A percentile compares a stretch with the other conserved stretches of the same genome.
Evolutionary conservation across 805 yeast genomes (phyloP).

Genomic region (Starmerella scarabaei): DNA sequence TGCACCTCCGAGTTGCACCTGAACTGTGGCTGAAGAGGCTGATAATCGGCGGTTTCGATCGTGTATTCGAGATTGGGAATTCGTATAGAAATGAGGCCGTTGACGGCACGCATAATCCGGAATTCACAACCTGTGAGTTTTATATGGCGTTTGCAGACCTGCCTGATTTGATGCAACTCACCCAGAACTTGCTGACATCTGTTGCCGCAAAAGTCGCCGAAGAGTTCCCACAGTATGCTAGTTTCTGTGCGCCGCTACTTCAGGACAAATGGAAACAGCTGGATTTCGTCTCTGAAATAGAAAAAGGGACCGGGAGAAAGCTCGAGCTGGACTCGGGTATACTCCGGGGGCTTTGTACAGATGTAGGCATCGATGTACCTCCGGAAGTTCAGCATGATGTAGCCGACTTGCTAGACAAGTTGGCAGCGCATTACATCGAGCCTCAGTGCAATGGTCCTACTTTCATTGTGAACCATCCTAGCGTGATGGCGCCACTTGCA

Average conservation of each 20-base stretch:
- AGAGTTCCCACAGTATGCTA: conserved; percentile 15
- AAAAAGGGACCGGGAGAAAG: conserved; percentile 35
- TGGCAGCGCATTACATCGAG: conserved; percentile 53
- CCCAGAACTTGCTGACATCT: conserved; percentile 43
- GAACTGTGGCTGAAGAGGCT: conserved; percentile 85
- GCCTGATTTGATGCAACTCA: conserved; percentile 49
- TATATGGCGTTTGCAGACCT: conserved; percentile 61
- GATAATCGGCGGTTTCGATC: conserved; percentile 73
- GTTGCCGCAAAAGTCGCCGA: conserved; percentile 25
- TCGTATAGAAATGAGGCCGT: conserved; percentile 86
- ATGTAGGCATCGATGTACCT: background rate
- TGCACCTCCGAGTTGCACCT: conserved; percentile 80
- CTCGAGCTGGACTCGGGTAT: conserved; percentile 37
- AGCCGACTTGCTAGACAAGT: conserved; percentile 48
- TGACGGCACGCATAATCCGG: conserved; percentile 89
- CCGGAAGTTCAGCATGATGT: conserved; percentile 27
- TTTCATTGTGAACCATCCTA: conserved; percentile 71
- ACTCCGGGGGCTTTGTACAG: conserved; percentile 4
- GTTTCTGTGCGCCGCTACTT: conserved; percentile 2
- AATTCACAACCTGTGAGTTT: conserved; percentile 81
- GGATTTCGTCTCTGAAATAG: conserved; percentile 59
- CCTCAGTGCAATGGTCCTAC: conserved; percentile 52
- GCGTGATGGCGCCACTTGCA: conserved; percentile 74
- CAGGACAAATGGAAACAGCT: conserved; percentile 29
- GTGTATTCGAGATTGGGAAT: conserved; percentile 72